Evolutionary conservation across 2,329 filamentous ascomycete species (phyloP).

Genomic region (Aspergillus oerlinghausenensis): DNA sequence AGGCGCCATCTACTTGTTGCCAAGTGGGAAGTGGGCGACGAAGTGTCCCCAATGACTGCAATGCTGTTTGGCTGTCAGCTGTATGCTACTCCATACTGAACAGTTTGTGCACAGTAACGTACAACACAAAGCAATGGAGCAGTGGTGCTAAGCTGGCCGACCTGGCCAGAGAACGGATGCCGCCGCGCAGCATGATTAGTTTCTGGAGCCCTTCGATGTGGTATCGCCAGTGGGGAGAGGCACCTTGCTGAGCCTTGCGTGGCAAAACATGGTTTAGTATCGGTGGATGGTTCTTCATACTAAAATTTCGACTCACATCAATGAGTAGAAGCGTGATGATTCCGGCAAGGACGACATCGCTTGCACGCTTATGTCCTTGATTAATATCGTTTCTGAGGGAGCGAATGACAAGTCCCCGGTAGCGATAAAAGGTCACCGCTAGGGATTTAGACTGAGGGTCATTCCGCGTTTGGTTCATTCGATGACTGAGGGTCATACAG

Average conservation of each 20-base stretch:
- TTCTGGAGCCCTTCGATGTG: conserved; percentile 32
- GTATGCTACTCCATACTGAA: neutral
- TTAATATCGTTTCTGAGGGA: conserved; percentile 26
- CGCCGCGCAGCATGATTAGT: conserved; percentile 32
- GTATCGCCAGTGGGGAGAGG: conserved; percentile 29
- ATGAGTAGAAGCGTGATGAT: conserved; percentile 29
- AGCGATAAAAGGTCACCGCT: conserved; percentile 23
- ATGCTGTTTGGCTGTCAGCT: conserved; percentile 16
- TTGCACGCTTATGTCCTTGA: conserved; percentile 11
- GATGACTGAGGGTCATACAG: conserved; percentile 32
- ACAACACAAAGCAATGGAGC: conserved; percentile 25
- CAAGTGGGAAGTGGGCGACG: conserved; percentile 32
- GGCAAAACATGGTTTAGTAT: neutral
- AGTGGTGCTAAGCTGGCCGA: conserved; percentile 18
- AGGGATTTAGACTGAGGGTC: conserved; percentile 15
- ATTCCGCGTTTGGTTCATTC: conserved; percentile 25
- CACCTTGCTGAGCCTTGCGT: conserved; percentile 26
- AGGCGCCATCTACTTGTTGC: conserved; percentile 19
- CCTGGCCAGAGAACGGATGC: conserved; percentile 19
- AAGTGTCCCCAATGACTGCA: conserved; percentile 34
- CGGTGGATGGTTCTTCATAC: neutral
- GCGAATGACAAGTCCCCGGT: conserved; percentile 28
- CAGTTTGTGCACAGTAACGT: conserved; percentile 14
- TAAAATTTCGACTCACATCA: conserved; percentile 22
- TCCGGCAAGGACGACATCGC: conserved; percentile 28